Base-by-base conservation (phyloP, 2,329 filamentous ascomycete genomes). In the Meredithiella fracta region DNA sequence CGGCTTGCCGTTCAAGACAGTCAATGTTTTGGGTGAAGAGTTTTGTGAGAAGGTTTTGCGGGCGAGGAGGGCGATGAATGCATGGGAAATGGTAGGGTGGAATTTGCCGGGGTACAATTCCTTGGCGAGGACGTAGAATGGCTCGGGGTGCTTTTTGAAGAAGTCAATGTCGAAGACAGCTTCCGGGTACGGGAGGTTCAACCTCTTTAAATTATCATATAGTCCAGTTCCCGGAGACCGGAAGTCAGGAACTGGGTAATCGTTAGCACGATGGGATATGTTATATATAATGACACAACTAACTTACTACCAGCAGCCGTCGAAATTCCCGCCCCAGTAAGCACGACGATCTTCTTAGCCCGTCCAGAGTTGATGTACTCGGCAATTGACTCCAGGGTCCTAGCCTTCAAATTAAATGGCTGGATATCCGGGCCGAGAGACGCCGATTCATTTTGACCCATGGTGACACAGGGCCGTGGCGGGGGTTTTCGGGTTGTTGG, bases 11-110 rank as follows among this genome's bases (percentile, higher is more conserved):
- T 69, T 98, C 92, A 11, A 98, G 76, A 64, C 89, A 95, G 70
- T 98, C 92, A 62, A 98, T 97, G 65, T 98, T 98, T 66, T 98
- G 92, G 0, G 92, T 96, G 68, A 97, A 98, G 54, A 92, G 78
- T 73, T 89, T 92, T 61, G 84, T 72, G 23, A 98, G 72, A 42
- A 91, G 72, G 3, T 79, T 80, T 69, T 95, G 59, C 82, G 73
- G 57, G 90, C 78, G 15, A 97, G 79, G 23, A 98, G 73, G 14
- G 80, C 76, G 63, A 98, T 82, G 68, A 98, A 98, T 37, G 80
- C 83, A 69, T 98, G 92, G 1, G 89, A 85, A 55, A 97, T 74
- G 1, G 92, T 98, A 0, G 92, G 92, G 55, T 83, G 76, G 70
- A 86, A 96, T 63, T 84, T 85, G 17, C 90, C 91, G 0, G 92